Evolutionary conservation across 345 rosid species (phyloP).

Genomic region (Excoecaria cochinchinensis): DNA sequence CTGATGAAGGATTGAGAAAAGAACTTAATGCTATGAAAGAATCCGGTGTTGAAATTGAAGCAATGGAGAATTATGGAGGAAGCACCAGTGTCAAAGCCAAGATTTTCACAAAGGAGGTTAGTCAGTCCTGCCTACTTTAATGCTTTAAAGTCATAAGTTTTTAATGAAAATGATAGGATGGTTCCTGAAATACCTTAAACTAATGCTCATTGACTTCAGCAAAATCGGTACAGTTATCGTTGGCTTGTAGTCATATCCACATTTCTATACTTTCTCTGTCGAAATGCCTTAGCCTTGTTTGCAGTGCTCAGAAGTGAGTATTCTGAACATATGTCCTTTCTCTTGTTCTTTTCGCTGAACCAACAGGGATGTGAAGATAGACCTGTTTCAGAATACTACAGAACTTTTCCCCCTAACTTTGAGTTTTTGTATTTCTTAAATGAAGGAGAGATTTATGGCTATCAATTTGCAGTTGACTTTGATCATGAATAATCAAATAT

Average conservation of each 20-base stretch:
- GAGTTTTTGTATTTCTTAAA: background rate
- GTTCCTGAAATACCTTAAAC: too few species aligned
- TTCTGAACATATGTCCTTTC: background rate
- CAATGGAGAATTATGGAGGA: conserved; percentile 55
- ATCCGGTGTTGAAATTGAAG: conserved; percentile 61
- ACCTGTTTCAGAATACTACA: background rate
- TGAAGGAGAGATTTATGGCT: background rate
- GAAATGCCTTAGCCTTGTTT: background rate
- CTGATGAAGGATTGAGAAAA: conserved; percentile 66
- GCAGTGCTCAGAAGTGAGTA: background rate
- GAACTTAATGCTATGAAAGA: conserved; percentile 73
- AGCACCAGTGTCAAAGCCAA: conserved; percentile 64
- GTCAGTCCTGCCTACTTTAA: background rate
- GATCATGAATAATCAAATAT: background rate
- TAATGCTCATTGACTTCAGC: background rate
- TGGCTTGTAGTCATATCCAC: background rate
- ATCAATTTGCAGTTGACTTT: background rate
- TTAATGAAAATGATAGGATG: background rate
- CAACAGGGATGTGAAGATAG: background rate
- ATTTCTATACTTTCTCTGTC: background rate
- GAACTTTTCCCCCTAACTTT: background rate
- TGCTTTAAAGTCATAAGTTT: background rate
- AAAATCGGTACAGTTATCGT: background rate
- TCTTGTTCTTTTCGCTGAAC: background rate
- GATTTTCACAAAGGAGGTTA: conserved; percentile 64